These are phyloP conservation scores for Blastocystis sp. DNA, from an alignment of 352 stramenopile genomes.

Conservation along the genomic window DNA sequence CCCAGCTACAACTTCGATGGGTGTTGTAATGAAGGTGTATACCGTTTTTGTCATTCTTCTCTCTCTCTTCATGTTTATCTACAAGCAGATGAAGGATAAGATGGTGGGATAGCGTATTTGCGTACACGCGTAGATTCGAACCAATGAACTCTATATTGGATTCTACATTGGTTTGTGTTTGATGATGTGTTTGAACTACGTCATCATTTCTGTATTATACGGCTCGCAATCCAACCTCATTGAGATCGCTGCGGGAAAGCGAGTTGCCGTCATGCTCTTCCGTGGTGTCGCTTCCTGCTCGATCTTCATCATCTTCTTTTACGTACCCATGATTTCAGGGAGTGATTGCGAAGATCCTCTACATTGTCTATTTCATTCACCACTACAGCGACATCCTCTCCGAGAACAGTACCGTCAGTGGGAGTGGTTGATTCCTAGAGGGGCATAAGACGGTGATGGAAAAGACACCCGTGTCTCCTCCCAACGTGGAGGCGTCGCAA, in stretches of 20 bases:
- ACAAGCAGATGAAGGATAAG: not conserved
- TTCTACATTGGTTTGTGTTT: constrained; percentile 40
- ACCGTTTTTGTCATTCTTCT: constrained; percentile 11
- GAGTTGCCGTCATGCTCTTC: not conserved
- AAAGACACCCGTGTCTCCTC: not conserved
- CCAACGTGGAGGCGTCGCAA: not conserved
- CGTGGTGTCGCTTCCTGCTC: not conserved
- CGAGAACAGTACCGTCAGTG: not conserved
- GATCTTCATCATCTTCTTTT: constrained; percentile 42
- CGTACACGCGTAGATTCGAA: not conserved
- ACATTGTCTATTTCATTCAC: constrained; percentile 1
- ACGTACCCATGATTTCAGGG: not conserved
- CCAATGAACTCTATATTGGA: constrained; percentile 42
- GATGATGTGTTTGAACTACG: constrained; percentile 35
- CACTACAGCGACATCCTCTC: constrained; percentile 36
- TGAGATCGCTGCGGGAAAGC: constrained; percentile 8
- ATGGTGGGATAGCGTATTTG: not conserved
- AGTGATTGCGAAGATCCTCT: not conserved
- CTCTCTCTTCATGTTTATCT: constrained; percentile 10
- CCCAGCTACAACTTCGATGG: not conserved
- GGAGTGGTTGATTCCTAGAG: not conserved
- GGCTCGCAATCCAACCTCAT: constrained; percentile 44
- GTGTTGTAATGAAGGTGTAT: constrained; percentile 46
- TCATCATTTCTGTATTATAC: constrained; percentile 43
- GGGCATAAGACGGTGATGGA: not conserved